Evolutionary conservation across 2,329 filamentous ascomycete species (phyloP).

Genomic region (Acarospora socialis): DNA sequence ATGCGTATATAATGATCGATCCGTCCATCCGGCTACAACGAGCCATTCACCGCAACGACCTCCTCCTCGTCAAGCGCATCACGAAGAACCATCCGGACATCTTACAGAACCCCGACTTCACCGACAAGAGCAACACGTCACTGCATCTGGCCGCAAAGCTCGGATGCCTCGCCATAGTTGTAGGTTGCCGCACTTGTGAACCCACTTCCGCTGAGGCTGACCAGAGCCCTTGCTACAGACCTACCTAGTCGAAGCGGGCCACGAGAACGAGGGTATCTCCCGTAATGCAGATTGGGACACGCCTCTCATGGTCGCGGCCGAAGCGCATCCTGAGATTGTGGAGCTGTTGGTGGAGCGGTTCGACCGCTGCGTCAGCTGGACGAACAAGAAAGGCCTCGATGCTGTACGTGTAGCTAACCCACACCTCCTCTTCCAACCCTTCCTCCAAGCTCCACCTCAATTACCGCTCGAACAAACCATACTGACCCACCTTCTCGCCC

Average conservation of each 20-base stretch:
- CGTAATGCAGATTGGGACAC: conserved; percentile 71
- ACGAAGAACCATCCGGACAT: conserved; percentile 55
- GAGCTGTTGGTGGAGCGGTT: conserved; percentile 53
- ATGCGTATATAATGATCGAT: too few species aligned
- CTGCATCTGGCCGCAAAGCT: conserved; percentile 67
- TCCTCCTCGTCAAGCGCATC: conserved; percentile 61
- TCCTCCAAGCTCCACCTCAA: conserved; percentile 8
- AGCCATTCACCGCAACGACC: conserved; percentile 63
- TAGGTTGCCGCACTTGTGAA: conserved; percentile 15
- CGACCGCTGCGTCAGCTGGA: conserved; percentile 46
- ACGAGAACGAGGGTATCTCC: conserved; percentile 58
- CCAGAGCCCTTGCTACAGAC: conserved; percentile 25
- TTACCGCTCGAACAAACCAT: conserved; percentile 13
- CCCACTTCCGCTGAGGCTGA: conserved; percentile 5
- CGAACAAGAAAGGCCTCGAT: conserved; percentile 48
- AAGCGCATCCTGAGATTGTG: conserved; percentile 54
- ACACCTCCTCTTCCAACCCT: conserved; percentile 14
- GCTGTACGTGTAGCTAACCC: conserved; percentile 9
- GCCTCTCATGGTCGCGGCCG: conserved; percentile 64
- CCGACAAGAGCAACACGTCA: conserved; percentile 65
- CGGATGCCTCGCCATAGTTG: conserved; percentile 54
- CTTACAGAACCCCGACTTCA: conserved; percentile 66
- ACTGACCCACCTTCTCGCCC: conserved; percentile 1
- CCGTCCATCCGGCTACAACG: conserved; percentile 63
- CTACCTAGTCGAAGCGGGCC: conserved; percentile 56